Conservation (phyloP, 1,139 yeast genomes). For the Diutina catenulata region DNA sequence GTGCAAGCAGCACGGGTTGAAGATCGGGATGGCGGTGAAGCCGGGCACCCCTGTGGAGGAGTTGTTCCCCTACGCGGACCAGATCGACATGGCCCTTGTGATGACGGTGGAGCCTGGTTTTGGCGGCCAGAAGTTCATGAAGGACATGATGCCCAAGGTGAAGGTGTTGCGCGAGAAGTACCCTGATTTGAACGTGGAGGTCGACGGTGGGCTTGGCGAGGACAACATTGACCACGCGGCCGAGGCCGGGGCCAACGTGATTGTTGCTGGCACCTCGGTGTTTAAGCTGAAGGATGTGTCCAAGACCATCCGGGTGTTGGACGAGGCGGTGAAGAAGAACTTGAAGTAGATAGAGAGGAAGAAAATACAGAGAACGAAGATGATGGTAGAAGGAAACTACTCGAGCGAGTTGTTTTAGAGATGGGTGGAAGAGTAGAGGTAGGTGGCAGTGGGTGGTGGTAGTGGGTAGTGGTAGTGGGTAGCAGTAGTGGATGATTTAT, state of each 20-base stretch:
- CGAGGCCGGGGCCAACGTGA: conserved; percentile 63
- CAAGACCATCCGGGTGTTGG: neutral
- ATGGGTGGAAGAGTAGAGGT: too few species aligned
- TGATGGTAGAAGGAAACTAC: too few species aligned
- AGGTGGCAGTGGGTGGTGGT: too few species aligned
- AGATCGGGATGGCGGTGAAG: conserved; percentile 89
- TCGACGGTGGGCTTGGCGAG: conserved; percentile 86
- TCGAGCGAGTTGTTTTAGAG: too few species aligned
- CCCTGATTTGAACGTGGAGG: conserved; percentile 82
- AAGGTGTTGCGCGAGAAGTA: conserved; percentile 56
- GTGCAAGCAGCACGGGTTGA: conserved; percentile 74
- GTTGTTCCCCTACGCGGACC: conserved; percentile 61
- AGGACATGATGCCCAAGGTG: conserved; percentile 94
- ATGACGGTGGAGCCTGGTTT: conserved; percentile 99
- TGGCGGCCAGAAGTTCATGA: conserved; percentile 96
- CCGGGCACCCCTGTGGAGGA: conserved; percentile 90
- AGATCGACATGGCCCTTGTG: conserved; percentile 83
- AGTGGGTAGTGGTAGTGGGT: too few species aligned
- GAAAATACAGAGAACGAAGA: too few species aligned
- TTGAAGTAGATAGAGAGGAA: too few species aligned
- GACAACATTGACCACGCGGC: conserved; percentile 11
- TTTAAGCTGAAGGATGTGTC: conserved; percentile 1
- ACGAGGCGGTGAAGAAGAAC: neutral
- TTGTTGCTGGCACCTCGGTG: conserved; percentile 87
- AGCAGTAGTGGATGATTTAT: too few species aligned